Evolutionary conservation across 768 basidiomycete genomes (phyloP), one percentile per base, ranked within the genome.

Genomic region (Auriscalpium vulgare): DNA sequence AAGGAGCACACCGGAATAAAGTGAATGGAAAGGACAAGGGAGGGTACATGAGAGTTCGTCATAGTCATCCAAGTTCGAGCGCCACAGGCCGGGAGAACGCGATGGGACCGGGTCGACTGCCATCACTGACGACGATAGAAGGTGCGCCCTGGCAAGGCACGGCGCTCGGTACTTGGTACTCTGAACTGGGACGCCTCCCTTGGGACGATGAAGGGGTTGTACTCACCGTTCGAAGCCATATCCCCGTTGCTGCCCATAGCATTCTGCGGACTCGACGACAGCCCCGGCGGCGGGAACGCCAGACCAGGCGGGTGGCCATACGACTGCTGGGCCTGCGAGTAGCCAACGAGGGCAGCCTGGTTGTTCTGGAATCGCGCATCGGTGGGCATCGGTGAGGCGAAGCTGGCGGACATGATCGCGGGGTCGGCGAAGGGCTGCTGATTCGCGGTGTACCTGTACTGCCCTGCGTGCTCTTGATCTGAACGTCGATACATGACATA

Each of bases 361-460:
- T 16, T 48, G 43, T 46, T 58, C 6, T 37, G 46, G 54, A 59
- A 67, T 44, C 58, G 63, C 54, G 51, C 57, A 14, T 67, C 64
- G 14, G 53, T 14, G 7, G 61, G 52, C 43, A 75, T 61, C 5
- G 69, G 71, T 11, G 80, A 71, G 4, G 78, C 74, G 66, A 88
- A 78, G 58, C 82, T 78, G 19, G 85, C 85, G 37, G 87, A 84
- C 85, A 90, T 88, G 49, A 90, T 88, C 11, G 87, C 87, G 47
- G 87, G 87, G 63, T 90, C 88, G 58, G 74, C 77, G 68, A 88
- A 89, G 5, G 29, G 29, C 29, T 78, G 77, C 57, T 78, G 78
- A 38, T 59, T 63, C 60, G 67, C 71, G 65, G 61, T 52, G 54
- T 68, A 70, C 11, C 69, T 67, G 61, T 67, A 71, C 50, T 67